Conservation (phyloP, 176 grass and related monocot genomes). For the Dendrocalamus sinicus region DNA sequence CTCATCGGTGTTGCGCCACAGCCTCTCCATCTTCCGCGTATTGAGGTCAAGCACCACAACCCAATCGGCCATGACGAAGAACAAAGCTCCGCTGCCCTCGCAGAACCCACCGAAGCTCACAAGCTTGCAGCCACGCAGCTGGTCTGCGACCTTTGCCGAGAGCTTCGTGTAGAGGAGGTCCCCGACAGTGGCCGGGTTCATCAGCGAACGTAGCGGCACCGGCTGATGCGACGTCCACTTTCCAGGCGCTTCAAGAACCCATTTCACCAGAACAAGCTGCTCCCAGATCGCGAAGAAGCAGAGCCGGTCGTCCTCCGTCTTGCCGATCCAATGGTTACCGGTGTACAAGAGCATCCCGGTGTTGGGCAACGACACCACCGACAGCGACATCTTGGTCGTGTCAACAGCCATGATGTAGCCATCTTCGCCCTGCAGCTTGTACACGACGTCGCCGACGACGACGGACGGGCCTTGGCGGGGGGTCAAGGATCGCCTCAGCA, state of each 20-base stretch:
- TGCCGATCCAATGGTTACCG: slow-evolving; percentile 58
- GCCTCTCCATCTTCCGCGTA: slow-evolving; percentile 37
- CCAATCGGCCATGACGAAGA: slow-evolving; percentile 63
- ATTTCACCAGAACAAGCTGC: slow-evolving; percentile 25
- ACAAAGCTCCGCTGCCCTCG: slow-evolving; percentile 45
- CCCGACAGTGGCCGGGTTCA: slow-evolving; percentile 37
- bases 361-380: slow-evolving; percentile 44
- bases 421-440: slow-evolving; percentile 45
- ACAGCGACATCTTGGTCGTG: slow-evolving; percentile 37
- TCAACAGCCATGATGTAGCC: slow-evolving; percentile 57
- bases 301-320: slow-evolving; percentile 44
- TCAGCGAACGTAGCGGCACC: slow-evolving; percentile 15
- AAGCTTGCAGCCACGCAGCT: slow-evolving; percentile 49
- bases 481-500: background rate
- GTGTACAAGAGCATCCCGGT: background rate
- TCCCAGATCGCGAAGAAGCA: slow-evolving; percentile 55
- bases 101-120: slow-evolving; percentile 59
- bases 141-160: slow-evolving; percentile 54
- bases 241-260: slow-evolving; percentile 36
- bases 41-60: slow-evolving; percentile 49
- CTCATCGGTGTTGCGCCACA: slow-evolving; percentile 53
- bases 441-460: slow-evolving; percentile 48
- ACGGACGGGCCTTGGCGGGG: slow-evolving; percentile 37
- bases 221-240: slow-evolving; percentile 41
- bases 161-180: slow-evolving; percentile 51